Base-by-base conservation (phyloP, 768 basidiomycete genomes). In the Phaeotremella fagi region DNA sequence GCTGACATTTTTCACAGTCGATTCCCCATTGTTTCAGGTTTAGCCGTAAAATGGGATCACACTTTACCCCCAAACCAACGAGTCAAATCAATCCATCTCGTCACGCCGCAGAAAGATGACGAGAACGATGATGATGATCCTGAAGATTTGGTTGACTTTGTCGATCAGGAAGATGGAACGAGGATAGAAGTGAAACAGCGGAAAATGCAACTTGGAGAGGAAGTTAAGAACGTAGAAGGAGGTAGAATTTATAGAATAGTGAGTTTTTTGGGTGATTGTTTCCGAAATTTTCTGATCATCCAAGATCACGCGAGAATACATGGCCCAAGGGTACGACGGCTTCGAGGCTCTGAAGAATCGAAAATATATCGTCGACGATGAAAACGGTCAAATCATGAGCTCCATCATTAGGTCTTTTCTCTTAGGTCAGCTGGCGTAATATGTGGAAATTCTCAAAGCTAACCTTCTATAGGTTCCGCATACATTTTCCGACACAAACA, bases 41-140 rank as follows among this genome's bases (percentile, higher is more conserved):
- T 92, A 33, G 83, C 82, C 11, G 85, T 92, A 7, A 80, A 82
- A 16, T 92, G 90, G 90, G 90, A 95, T 70, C 91, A 88, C 31
- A 80, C 82, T 25, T 79, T 78, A 36, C 80, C 82, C 1, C 81
- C 87, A 0, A 84, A 85, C 15, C 77, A 84, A 48, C 83, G 90
- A 15, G 82, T 95, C 4, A 73, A 85, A 22, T 85, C 85, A 3
- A 78, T 94, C 20, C 61, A 74, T 31, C 59, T 71, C 23, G 36
- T 68, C 50, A 55, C 60, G 27, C 85, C 38, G 57, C 82, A 55
- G 75, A 78, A 61, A 73, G 79, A 57, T 16, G 61, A 65, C 16
- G 61, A 61, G 2, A 52, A 55, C 48, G 66, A 64, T 20, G 76
- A 76, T n/a, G 64, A 68, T 12, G 47, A 61, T 48, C 61, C 60